Percentiles rank a stretch among this genome's conserved stretches.
phyloP scores from a whole-genome alignment of 768 basidiomycete genomes.

The Tephrocybe sp. region DNA sequence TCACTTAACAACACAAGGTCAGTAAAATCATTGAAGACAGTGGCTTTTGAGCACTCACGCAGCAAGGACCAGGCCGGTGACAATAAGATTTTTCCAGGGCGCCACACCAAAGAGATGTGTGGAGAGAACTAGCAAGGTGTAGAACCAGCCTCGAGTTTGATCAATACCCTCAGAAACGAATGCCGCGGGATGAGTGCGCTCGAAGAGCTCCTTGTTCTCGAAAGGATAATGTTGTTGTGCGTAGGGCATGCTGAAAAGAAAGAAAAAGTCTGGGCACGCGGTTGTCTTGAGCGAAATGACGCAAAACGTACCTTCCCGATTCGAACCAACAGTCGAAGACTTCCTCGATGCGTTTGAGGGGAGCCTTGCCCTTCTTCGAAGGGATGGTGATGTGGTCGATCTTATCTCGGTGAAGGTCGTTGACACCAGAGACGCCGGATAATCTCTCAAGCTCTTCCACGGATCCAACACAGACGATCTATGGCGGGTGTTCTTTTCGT shows the following conservation, averaged over 20 bases:
- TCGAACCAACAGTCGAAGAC: constrained; percentile 99
- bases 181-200: constrained; percentile 87
- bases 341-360: constrained; percentile 88
- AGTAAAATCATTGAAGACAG: not conserved
- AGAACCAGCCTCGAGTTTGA: constrained; percentile 99
- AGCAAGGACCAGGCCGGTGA: constrained; percentile 93
- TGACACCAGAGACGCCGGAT: constrained; percentile 82
- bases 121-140: constrained; percentile 93
- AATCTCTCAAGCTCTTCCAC: constrained; percentile 84
- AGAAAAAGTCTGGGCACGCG: not conserved
- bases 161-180: constrained; percentile 99
- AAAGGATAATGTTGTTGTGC: constrained; percentile 98
- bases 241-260: constrained; percentile 87
- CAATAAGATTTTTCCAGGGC: constrained; percentile 98
- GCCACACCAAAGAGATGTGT: constrained; percentile 92
- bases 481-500: not conserved
- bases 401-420: constrained; percentile 89
- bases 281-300: not conserved
- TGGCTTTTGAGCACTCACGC: constrained; percentile 51
- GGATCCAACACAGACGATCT: constrained; percentile 87
- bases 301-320: constrained; percentile 79
- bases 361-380: constrained; percentile 83
- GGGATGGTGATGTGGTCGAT: constrained; percentile 98
- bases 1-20: constrained; percentile 49
- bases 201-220: constrained; percentile 90